Evolutionary conservation across 2,329 filamentous ascomycete species (phyloP), one percentile per base, ranked within the genome.

Genomic region (Botrytis cinerea): DNA sequence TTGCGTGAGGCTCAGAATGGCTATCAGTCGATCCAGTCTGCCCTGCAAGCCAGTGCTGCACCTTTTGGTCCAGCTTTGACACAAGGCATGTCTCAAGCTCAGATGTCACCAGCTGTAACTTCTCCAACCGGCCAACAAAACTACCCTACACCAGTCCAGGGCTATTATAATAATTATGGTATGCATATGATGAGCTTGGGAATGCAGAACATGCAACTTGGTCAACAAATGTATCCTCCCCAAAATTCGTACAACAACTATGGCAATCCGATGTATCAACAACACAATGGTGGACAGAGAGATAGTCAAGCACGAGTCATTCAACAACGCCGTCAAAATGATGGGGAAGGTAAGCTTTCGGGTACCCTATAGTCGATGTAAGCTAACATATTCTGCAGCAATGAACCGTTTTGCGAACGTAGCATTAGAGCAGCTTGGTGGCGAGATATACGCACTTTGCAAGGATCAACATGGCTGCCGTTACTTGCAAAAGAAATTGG

Each of bases 401-500:
- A 92, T 93, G 85, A 92, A 92, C 79, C 92, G 94, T 74, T 98
- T 93, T 83, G 90, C 92, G 78, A 95, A 96, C 81, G 88, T 93
- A 80, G 90, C 93, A 22, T 86, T 98, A 35, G 93, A 97, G 81
- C 89, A 91, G 48, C 91, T 96, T 79, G 87, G 88, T 51, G 93
- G 94, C 67, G 92, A 94, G 79, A 93, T 99, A 79, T 97, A 97
- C 82, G 88, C 90, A 69, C 86, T 98, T 51, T 98, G 95, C 88
- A 98, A 98, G 84, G 96, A 99, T 80, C 96, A 99, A 84, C 95
- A 99, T 82, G 96, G 96, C 74, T 99, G 96, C 80, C 93, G 96
- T 74, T 99, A 96, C 82, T 86, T 99, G 73, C 96, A 99, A 85
- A 96, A 97, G 86, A 97, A 98, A 85, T 87, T 99, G 8, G 96